Evolutionary conservation across 2,329 filamentous ascomycete species (phyloP).

Genomic region (Penicillium sp.): DNA sequence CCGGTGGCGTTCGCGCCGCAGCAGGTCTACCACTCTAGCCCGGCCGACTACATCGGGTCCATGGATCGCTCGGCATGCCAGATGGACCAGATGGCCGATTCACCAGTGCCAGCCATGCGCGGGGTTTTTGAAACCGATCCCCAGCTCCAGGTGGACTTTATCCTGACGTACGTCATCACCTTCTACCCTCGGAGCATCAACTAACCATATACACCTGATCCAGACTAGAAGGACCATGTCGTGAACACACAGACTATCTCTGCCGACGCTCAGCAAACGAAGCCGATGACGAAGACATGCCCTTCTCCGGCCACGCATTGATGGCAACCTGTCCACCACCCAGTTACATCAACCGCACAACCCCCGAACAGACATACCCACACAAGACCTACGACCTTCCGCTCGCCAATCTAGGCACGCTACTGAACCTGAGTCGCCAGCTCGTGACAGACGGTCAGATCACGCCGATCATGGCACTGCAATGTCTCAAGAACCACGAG

Average conservation of each 20-base stretch:
- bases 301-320: conserved; percentile 76
- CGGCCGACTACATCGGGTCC: conserved; percentile 22
- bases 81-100: conserved; percentile 13
- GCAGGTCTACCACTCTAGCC: conserved; percentile 20
- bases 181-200: not conserved
- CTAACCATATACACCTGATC: conserved; percentile 4
- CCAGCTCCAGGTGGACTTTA: conserved; percentile 47
- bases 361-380: conserved; percentile 52
- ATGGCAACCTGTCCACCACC: conserved; percentile 88
- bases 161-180: conserved; percentile 40
- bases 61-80: conserved; percentile 24
- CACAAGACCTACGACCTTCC: conserved; percentile 76
- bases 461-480: conserved; percentile 93
- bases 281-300: conserved; percentile 57
- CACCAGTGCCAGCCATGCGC: conserved; percentile 25
- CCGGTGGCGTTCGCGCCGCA: conserved; percentile 23
- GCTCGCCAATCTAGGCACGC: conserved; percentile 69
- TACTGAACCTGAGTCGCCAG: conserved; percentile 77
- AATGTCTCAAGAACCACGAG: conserved; percentile 69
- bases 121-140: conserved; percentile 45
- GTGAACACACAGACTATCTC: conserved; percentile 66
- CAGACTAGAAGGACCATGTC: conserved; percentile 54
- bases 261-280: conserved; percentile 68
- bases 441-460: conserved; percentile 77
- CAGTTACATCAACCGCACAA: conserved; percentile 53